These are phyloP conservation scores for Clitoria ternatea DNA, from an alignment of 306 rosid species.

Conservation along the genomic window DNA sequence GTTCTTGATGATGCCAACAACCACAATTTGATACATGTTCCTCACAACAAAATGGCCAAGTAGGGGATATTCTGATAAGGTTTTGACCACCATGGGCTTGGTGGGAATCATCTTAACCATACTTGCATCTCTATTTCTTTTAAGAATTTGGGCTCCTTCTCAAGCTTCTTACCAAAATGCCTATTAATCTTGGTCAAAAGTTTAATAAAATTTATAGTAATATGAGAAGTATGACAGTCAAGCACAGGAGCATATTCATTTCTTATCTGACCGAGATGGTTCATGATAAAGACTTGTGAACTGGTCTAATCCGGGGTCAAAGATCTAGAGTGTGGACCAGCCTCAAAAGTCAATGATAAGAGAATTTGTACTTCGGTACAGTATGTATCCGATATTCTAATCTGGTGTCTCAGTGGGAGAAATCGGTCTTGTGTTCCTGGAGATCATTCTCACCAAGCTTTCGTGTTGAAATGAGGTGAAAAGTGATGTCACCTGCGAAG, in stretches of 20 bases:
- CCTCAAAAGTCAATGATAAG: too few relatives aligned
- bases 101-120: constrained; percentile 32
- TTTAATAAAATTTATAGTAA: constrained; percentile 18
- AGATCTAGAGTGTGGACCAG: too few relatives aligned
- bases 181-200: constrained; percentile 29
- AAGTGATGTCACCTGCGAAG: too few relatives aligned
- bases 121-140: constrained; percentile 30
- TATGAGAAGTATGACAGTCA: constrained; percentile 33
- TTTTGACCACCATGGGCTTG: constrained; percentile 32
- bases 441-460: too few relatives aligned
- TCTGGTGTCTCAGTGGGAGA: too few relatives aligned
- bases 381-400: too few relatives aligned
- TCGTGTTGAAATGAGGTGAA: too few relatives aligned
- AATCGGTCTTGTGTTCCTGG: too few relatives aligned
- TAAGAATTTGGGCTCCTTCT: constrained; percentile 23
- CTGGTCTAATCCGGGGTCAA: too few relatives aligned
- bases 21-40: constrained; percentile 33
- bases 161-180: constrained; percentile 26
- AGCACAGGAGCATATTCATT: constrained; percentile 30
- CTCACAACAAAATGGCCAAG: constrained; percentile 37
- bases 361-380: too few relatives aligned
- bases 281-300: constrained; percentile 29
- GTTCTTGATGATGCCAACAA: constrained; percentile 21
- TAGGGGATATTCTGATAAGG: constrained; percentile 26
- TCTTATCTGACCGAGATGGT: constrained; percentile 35